phyloP scores from a whole-genome alignment of 352 stramenopile species.

The Blastocystis sp. region DNA sequence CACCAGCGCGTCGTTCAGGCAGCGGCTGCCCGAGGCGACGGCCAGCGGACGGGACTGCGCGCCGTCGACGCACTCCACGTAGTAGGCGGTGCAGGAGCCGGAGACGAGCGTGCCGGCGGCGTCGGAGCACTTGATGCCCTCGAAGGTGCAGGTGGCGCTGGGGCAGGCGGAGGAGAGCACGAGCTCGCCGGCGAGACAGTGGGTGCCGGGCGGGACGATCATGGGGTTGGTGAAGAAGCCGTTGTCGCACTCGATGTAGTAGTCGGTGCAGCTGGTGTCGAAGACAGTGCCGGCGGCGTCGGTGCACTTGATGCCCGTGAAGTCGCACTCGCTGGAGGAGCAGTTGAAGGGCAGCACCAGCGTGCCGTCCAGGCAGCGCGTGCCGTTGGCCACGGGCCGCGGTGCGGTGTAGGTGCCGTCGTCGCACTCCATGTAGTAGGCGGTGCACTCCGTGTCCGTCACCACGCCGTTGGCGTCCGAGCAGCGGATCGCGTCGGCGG shows the following conservation, averaged over 20 bases:
- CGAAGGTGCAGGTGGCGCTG: slow-evolving; percentile 27
- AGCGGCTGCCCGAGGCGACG: slow-evolving; percentile 43
- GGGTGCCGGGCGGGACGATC: slow-evolving; percentile 32
- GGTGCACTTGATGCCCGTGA: slow-evolving; percentile 66
- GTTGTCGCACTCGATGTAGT: slow-evolving; percentile 67
- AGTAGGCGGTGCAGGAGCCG: slow-evolving; percentile 34
- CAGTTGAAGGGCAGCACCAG: slow-evolving; percentile 63
- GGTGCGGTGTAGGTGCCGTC: slow-evolving; percentile 25
- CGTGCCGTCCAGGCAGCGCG: slow-evolving; percentile 45
- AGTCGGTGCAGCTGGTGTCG: slow-evolving; percentile 52
- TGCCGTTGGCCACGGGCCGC: slow-evolving; percentile 50
- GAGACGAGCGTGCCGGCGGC: slow-evolving; percentile 1
- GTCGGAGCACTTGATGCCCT: slow-evolving; percentile 44
- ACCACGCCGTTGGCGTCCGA: slow-evolving; percentile 3
- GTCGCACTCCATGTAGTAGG: slow-evolving; percentile 53
- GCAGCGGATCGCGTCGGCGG: slow-evolving; percentile 8
- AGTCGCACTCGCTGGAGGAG: slow-evolving; percentile 34
- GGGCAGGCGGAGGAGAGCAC: slow-evolving; percentile 45
- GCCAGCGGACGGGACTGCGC: slow-evolving; percentile 18
- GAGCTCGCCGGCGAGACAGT: slow-evolving; percentile 36
- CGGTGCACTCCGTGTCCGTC: slow-evolving; percentile 46
- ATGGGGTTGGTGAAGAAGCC: slow-evolving; percentile 51
- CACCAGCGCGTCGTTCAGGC: slow-evolving; percentile 56
- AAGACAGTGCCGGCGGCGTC: slow-evolving; percentile 39
- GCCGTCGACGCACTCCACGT: slow-evolving; percentile 50